These are phyloP conservation scores for Aureobasidium sp. DNA, from an alignment of 2,329 filamentous ascomycete genomes.

Conservation along the genomic window DNA sequence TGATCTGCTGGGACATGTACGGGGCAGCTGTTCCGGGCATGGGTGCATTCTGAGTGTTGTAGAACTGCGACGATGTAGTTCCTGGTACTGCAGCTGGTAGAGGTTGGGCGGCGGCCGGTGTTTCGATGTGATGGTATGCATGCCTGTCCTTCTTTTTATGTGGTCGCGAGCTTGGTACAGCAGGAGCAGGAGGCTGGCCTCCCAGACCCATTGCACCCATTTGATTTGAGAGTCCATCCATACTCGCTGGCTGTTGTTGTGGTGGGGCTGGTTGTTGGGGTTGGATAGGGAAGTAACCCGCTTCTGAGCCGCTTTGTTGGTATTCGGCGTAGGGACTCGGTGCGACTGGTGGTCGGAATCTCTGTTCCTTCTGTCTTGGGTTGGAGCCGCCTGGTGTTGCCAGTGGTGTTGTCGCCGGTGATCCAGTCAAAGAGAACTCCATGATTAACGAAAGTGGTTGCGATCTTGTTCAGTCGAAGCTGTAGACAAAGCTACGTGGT, in stretches of 20 bases:
- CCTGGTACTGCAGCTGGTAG: constrained; percentile 67
- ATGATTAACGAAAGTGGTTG: background rate
- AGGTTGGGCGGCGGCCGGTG: constrained; percentile 50
- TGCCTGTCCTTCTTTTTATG: constrained; percentile 93
- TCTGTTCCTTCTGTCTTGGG: background rate
- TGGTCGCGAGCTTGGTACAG: constrained; percentile 30
- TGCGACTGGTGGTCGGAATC: background rate
- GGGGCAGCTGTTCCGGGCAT: constrained; percentile 19
- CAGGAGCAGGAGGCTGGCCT: constrained; percentile 38
- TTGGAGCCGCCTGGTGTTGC: background rate
- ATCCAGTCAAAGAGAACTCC: constrained; percentile 6
- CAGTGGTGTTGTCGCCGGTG: background rate
- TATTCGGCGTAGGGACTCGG: constrained; percentile 27
- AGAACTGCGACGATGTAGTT: constrained; percentile 49
- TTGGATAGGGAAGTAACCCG: constrained; percentile 37
- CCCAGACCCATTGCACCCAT: constrained; percentile 69
- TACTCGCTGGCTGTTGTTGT: constrained; percentile 16
- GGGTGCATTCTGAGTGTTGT: constrained; percentile 38
- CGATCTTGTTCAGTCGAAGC: background rate
- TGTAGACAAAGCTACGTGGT: constrained; percentile 11
- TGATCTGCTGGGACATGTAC: constrained; percentile 35
- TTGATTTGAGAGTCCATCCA: constrained; percentile 54
- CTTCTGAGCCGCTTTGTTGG: constrained; percentile 33
- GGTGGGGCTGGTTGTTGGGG: constrained; percentile 24
- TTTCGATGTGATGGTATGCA: constrained; percentile 80